Evolutionary conservation across 2,329 filamentous ascomycete species (phyloP), one percentile per base, ranked within the genome.

Genomic region (Aspergillus sp.): DNA sequence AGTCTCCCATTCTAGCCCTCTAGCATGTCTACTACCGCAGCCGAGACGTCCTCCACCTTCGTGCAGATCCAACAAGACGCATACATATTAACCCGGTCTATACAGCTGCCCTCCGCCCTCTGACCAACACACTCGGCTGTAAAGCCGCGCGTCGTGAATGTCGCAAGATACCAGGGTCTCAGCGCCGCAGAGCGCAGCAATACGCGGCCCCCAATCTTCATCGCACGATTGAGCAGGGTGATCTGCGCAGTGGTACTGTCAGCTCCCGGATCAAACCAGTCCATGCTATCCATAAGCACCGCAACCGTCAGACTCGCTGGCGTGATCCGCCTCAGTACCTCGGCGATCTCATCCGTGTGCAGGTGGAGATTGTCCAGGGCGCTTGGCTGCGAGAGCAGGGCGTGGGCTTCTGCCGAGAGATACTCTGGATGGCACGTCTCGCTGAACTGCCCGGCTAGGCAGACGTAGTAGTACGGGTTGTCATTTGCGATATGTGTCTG

Each of bases 61-160:
- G 46, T 49, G 33, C 46, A 49, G 31, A 49, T 39, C 46, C 46
- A 49, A 9, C 31, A 37, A 21, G 46, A 49, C n/a, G 46, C 46
- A n/a, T 49, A 49, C 46, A 49, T 49, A 15, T 49, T 49, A 23
- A 49, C 46, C 46, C 46, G n/a, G 33, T 49, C 46, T 8, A 49
- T 35, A 23, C 46, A 49, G 4, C 12, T 19, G 2, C 46, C 46
- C n/a, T 37, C n/a, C 8, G 3, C 23, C 15, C 46, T 33, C n/a
- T 14, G 21, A 12, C 46, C 31, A 37, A 49, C 46, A n/a, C 46
- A 31, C 17, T 49, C 33, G 2, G 33, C 46, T 8, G 46, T 8
- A 23, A 49, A 49, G 46, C 46, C 46, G 33, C 19, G 31, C 31
- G n/a, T 23, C 31, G n/a, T 23, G 12, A 49, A 49, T 6, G n/a